phyloP scores from a whole-genome alignment of 768 basidiomycete genomes.

The Podaxis rugospora region DNA sequence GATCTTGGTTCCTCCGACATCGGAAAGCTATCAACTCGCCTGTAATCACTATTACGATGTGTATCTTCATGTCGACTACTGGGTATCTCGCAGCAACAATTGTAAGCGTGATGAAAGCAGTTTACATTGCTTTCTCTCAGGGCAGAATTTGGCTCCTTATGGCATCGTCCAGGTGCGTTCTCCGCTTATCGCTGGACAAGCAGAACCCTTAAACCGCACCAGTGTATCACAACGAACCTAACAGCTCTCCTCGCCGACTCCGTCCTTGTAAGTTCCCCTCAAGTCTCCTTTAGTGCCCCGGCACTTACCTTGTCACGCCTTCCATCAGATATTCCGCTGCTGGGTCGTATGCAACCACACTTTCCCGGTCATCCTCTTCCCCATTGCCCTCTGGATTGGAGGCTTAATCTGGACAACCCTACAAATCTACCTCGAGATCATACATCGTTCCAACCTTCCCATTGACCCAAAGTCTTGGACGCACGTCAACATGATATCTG shows the following conservation, averaged over 20 bases:
- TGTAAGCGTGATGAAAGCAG: not conserved
- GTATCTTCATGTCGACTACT: not conserved
- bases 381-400: slow-evolving; percentile 4
- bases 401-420: not conserved
- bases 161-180: not conserved
- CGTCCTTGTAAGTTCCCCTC: not conserved
- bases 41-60: not conserved
- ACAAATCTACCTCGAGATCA: not conserved
- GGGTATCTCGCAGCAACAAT: not conserved
- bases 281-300: not conserved
- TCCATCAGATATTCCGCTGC: slow-evolving; percentile 11
- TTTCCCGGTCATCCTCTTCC: slow-evolving; percentile 1
- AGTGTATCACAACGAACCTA: slow-evolving; percentile 5
- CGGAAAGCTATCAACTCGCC: slow-evolving; percentile 6
- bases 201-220: not conserved
- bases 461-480: not conserved
- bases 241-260: not conserved
- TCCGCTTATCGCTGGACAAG: not conserved
- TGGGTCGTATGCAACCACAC: slow-evolving; percentile 1
- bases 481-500: not conserved
- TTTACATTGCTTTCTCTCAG: not conserved
- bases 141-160: not conserved
- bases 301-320: not conserved
- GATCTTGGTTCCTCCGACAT: slow-evolving; percentile 1
- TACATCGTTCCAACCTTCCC: not conserved